Evolutionary conservation across 1,139 yeast species (phyloP).

Genomic region (Saccharomyces pastorianus): DNA sequence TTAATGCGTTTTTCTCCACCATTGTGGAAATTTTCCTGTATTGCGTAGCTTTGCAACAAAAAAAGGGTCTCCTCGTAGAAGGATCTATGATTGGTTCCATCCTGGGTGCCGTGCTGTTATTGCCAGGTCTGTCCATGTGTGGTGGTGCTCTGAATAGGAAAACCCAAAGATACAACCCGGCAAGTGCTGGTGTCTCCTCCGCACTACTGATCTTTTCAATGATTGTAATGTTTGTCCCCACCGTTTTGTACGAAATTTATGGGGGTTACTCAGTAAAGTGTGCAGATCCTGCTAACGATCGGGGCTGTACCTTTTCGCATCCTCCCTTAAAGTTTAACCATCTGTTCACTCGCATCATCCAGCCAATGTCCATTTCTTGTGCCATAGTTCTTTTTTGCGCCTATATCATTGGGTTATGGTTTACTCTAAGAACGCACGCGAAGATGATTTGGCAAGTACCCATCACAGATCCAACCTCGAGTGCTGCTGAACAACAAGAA

Average conservation of each 20-base stretch:
- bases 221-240: conserved; percentile 89
- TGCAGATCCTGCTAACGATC: conserved; percentile 28
- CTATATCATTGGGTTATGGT: conserved; percentile 83
- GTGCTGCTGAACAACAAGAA: conserved; percentile 3
- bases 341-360: conserved; percentile 56
- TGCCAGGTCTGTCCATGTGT: conserved; percentile 96
- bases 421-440: conserved; percentile 92
- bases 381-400: conserved; percentile 76
- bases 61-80: conserved; percentile 84
- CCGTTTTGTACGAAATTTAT: conserved; percentile 80
- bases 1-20: conserved; percentile 94
- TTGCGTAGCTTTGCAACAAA: conserved; percentile 81
- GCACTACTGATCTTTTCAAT: conserved; percentile 90
- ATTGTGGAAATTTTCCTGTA: conserved; percentile 87
- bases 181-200: conserved; percentile 94
- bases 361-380: conserved; percentile 77
- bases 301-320: conserved; percentile 70
- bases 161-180: conserved; percentile 91
- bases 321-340: conserved; percentile 59
- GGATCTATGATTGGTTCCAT: conserved; percentile 97
- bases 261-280: conserved; percentile 82
- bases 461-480: conserved; percentile 24
- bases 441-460: conserved; percentile 89
- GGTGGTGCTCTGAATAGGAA: conserved; percentile 88
- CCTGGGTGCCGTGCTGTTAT: conserved; percentile 78